Base-by-base conservation (phyloP, 768 basidiomycete species). In the Tricholoma sp. region DNA sequence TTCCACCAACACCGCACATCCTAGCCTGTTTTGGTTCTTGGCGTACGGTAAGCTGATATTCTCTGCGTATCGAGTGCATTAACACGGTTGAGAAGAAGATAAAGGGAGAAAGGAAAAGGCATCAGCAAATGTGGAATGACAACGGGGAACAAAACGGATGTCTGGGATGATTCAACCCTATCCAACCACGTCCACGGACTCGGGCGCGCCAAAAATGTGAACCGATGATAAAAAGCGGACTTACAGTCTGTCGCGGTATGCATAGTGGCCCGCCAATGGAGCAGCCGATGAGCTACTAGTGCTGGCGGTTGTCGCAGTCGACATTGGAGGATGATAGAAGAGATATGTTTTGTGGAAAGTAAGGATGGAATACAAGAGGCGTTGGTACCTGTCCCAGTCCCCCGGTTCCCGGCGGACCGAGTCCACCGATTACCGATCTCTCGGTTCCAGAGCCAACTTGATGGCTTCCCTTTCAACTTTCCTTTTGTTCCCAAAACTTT, bases 11-110 rank as follows among this genome's bases (percentile, higher is more conserved):
- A 54, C 91, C 90, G 62, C 91, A 93, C 91, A 92, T 93, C 56
- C 90, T 78, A 5, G 89, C 88, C 71, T 94, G 92, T 71, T 94
- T 92, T 2, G 94, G 94, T 71, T 96, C 89, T 68, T 96, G 93
- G 50, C 93, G 80, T 55, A 96, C 87, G 33, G 79, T 83, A 63
- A 96, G 83, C 56, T 94, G 86, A 69, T 95, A 95, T 57, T 89
- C 83, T 68, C 93, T 94, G 72, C 66, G 57, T 47, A 4, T 28
- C 28, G 24, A 28, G 3, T n/a, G 31, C 47, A 32, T 31, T 9
- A n/a, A n/a, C 13, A 7, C 15, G 15, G 24, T 24, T 44, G 24
- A 20, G 2, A 10, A 41, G 15, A 41, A 20, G 18, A 24, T 1
- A 9, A 29, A 29, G 13, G n/a, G n/a, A 24, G 24, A 11, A 49